phyloP scores from a whole-genome alignment of 1,284 basidiomycete genomes.

The Ganoderma leucocontextum region DNA sequence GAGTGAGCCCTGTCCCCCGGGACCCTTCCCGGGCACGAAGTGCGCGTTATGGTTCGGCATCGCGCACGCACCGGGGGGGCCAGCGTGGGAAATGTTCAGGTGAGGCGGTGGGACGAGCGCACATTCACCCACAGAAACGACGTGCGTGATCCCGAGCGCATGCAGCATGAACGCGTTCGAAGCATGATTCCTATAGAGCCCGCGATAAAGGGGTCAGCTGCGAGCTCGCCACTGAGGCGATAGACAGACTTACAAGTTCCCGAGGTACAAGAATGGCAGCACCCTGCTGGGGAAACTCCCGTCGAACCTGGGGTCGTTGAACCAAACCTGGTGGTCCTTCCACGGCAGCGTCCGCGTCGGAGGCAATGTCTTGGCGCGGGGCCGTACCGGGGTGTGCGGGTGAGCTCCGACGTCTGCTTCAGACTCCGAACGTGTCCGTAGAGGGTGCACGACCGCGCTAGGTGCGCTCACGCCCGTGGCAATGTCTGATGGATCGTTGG shows the following conservation, averaged over 20 bases:
- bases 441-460: conserved; percentile 32
- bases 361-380: conserved; percentile 74
- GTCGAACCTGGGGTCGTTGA: conserved; percentile 92
- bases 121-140: conserved; percentile 96
- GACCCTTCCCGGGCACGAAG: conserved; percentile 53
- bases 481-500: conserved; percentile 19
- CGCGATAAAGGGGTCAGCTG: background rate
- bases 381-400: conserved; percentile 48
- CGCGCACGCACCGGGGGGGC: conserved; percentile 29
- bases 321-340: conserved; percentile 86
- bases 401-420: conserved; percentile 24
- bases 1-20: conserved; percentile 73
- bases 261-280: conserved; percentile 93
- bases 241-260: conserved; percentile 79
- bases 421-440: conserved; percentile 34
- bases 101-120: conserved; percentile 78
- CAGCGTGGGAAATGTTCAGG: conserved; percentile 23
- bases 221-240: conserved; percentile 19
- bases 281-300: conserved; percentile 96
- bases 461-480: conserved; percentile 28
- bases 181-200: conserved; percentile 81
- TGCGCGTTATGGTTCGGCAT: conserved; percentile 46
- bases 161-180: conserved; percentile 96
- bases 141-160: conserved; percentile 96
- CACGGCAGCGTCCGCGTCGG: conserved; percentile 72